Evolutionary conservation across 306 rosid species (phyloP).

Genomic region (Citrullus mucosospermus): DNA sequence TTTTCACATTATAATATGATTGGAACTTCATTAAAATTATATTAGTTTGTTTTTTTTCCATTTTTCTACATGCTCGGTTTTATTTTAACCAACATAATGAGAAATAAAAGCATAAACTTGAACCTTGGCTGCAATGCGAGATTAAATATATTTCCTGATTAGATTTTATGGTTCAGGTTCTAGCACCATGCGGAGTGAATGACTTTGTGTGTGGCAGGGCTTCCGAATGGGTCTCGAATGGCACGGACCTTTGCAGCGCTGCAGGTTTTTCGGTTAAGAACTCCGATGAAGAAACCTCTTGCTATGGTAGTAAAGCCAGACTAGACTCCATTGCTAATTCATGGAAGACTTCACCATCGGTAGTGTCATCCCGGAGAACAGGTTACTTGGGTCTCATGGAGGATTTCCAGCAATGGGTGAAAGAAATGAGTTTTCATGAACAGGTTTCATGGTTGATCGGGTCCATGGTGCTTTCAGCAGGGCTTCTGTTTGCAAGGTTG

Average conservation of each 20-base stretch:
- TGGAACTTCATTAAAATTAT: background rate
- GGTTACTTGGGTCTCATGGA: constrained; percentile 22
- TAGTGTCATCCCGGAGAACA: constrained; percentile 22
- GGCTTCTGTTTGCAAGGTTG: constrained; percentile 63
- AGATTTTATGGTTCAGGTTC: constrained; percentile 44
- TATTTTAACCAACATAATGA: background rate
- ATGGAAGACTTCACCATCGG: constrained; percentile 48
- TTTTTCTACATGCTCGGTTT: background rate
- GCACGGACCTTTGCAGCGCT: constrained; percentile 80
- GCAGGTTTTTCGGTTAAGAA: constrained; percentile 66
- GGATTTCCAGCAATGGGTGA: constrained; percentile 47
- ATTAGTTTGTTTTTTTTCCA: background rate
- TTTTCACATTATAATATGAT: background rate
- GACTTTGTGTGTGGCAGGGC: constrained; percentile 97
- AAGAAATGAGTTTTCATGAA: constrained; percentile 50
- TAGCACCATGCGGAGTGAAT: constrained; percentile 91
- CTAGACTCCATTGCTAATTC: constrained; percentile 63
- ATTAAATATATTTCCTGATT: constrained; percentile 13
- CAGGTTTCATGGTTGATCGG: constrained; percentile 91
- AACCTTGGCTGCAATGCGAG: background rate
- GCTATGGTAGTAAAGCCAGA: constrained; percentile 80
- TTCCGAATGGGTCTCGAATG: constrained; percentile 80
- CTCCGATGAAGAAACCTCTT: constrained; percentile 27
- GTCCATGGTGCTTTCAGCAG: constrained; percentile 89
- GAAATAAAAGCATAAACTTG: background rate